Base-by-base conservation (phyloP, 371 early-diverging fungal species). In the Thermomucor indicae-seudaticae region DNA sequence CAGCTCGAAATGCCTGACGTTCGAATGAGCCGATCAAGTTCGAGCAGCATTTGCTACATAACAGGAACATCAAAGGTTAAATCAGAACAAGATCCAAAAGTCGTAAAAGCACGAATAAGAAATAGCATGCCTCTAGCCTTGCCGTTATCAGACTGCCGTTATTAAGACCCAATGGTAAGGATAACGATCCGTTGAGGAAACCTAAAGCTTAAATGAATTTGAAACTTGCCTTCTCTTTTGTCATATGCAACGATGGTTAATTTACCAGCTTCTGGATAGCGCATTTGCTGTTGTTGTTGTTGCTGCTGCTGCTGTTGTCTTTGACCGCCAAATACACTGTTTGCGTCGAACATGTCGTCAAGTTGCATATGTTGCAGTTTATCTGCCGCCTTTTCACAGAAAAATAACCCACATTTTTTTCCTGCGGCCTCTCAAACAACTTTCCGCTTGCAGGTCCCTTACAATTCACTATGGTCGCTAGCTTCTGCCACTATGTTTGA, bases 11-110 rank as follows among this genome's bases (percentile, higher is more conserved):
- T 72, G 16, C 80, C 78, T 16, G 76, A 76, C 29, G 70, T 78
- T 1, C 72, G 64, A 25, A 91, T 72, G n/a, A 83, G 62, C 51
- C 83, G 84, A 65, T 93, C 93, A 30, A 96, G 62, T 25, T 93
- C 92, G 23, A 73, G 60, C 17, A 91, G 67, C 47, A 84, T 78
- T 63, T 81, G 82, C 52, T 78, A 25, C 38, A 24, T n/a, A 7
- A 35, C 24, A 28, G 11, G 17, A 11, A 10, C 37, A 37, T 5
- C 5, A 3, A 16, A 3, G 37, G 14, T 37, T 7, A 32, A 32
- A 32, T 37, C 14, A 37, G 11, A 4, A 11, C 11, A 37, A 37
- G 14, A 37, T 37, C 37, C n/a, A n/a, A n/a, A n/a, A n/a, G n/a
- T n/a, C n/a, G n/a, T n/a, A n/a, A 37, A 5, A 14, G 37, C 5